A percentile compares a stretch with the other conserved stretches of the same genome.
Conservation (phyloP, 352 stramenopile species). For the Thraustochytrium striatum region DNA sequence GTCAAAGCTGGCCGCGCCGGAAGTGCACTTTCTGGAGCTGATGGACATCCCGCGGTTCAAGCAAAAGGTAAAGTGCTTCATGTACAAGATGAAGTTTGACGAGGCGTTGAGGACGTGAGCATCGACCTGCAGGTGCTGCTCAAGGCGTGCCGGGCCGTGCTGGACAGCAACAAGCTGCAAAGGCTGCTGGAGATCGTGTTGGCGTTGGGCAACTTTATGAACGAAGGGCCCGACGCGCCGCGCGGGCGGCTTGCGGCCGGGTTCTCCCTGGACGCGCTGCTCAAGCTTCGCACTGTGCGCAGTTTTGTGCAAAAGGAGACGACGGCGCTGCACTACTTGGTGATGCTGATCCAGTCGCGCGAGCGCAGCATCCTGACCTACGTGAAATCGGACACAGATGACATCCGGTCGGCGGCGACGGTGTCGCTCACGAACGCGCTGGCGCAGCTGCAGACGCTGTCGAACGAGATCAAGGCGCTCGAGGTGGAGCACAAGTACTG, state of each 20-base stretch:
- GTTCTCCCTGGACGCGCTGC: slow-evolving; percentile 30
- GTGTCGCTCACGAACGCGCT: slow-evolving; percentile 59
- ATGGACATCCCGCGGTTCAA: slow-evolving; percentile 76
- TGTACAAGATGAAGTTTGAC: slow-evolving; percentile 77
- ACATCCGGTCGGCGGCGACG: slow-evolving; percentile 73
- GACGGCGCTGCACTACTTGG: slow-evolving; percentile 94
- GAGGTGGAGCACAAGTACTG: slow-evolving; percentile 55
- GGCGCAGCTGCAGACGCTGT: slow-evolving; percentile 60
- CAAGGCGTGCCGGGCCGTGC: slow-evolving; percentile 24
- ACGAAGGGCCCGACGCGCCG: slow-evolving; percentile 8
- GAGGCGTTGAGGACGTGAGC: slow-evolving; percentile 47
- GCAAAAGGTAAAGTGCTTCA: slow-evolving; percentile 76
- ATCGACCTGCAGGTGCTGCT: slow-evolving; percentile 43
- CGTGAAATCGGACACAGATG: slow-evolving; percentile 60
- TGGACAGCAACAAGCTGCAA: slow-evolving; percentile 45
- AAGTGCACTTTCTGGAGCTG: slow-evolving; percentile 78
- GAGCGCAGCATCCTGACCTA: slow-evolving; percentile 85
- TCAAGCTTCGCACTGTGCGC: slow-evolving; percentile 10
- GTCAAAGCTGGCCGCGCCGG: slow-evolving; percentile 73
- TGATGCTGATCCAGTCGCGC: slow-evolving; percentile 91
- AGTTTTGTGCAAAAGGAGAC: slow-evolving; percentile 86
- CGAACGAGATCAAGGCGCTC: slow-evolving; percentile 57
- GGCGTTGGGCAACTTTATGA: slow-evolving; percentile 48
- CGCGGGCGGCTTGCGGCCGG: not conserved
- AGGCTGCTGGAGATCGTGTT: slow-evolving; percentile 42